Evolutionary conservation across 176 grass and related monocot species (phyloP).

Genomic region (Chrysopogon serrulatus): DNA sequence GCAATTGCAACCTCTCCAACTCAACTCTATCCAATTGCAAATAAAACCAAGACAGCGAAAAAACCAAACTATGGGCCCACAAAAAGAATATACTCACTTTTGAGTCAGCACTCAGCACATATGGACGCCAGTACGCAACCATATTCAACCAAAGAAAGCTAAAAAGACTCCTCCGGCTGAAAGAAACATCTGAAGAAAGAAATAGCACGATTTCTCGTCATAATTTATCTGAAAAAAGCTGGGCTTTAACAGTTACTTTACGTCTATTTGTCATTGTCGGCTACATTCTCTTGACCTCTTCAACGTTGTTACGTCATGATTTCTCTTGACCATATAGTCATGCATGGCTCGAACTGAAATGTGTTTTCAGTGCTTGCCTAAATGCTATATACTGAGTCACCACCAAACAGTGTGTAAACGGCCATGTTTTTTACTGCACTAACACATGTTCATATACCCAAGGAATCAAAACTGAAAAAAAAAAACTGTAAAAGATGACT

Average conservation of each 20-base stretch:
- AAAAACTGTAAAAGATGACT: no score
- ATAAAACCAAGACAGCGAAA: background rate
- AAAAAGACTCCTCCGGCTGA: background rate
- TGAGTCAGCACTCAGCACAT: background rate
- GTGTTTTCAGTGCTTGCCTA: no score
- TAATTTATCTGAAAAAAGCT: background rate
- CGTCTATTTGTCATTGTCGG: background rate
- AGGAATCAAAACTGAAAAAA: background rate
- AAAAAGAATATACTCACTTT: background rate
- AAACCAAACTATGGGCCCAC: background rate
- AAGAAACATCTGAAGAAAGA: background rate
- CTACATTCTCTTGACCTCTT: background rate
- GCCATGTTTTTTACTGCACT: no score
- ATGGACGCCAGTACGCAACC: background rate
- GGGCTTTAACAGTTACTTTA: background rate
- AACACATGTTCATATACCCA: no score
- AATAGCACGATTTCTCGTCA: background rate
- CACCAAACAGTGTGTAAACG: no score
- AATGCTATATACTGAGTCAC: no score
- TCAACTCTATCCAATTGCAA: background rate
- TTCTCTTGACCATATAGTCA: no score
- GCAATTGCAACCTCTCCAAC: background rate
- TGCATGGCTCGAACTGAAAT: no score
- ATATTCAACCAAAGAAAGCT: background rate
- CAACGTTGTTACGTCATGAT: no score